Evolutionary conservation across 1,139 yeast species (phyloP).

Genomic region (Casaregolazyma suthepensis): DNA sequence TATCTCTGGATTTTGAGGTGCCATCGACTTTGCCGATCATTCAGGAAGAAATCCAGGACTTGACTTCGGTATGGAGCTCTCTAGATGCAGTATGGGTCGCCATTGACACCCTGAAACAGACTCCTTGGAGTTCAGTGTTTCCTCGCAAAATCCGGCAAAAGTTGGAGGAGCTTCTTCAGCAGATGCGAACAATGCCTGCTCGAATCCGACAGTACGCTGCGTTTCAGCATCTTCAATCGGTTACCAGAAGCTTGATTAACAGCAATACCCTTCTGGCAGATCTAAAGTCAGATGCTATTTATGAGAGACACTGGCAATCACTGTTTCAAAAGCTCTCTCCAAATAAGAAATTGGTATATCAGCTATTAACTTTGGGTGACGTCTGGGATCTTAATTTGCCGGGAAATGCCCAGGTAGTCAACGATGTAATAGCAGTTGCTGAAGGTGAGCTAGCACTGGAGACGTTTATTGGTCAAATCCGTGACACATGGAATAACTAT

Average conservation of each 20-base stretch:
- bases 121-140: conserved; percentile 48
- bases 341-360: conserved; percentile 20
- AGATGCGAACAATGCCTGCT: conserved; percentile 50
- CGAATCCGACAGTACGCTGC: conserved; percentile 65
- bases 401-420: conserved; percentile 43
- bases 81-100: conserved; percentile 52
- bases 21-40: conserved; percentile 32
- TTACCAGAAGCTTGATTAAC: conserved; percentile 40
- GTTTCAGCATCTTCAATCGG: conserved; percentile 51
- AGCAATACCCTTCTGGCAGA: conserved; percentile 41
- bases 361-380: conserved; percentile 45
- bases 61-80: conserved; percentile 61
- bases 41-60: conserved; percentile 50
- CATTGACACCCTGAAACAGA: conserved; percentile 40
- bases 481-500: conserved; percentile 34
- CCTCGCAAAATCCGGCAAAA: conserved; percentile 44
- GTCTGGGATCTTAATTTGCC: conserved; percentile 54
- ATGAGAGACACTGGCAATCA: conserved; percentile 64
- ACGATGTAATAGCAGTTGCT: conserved; percentile 55
- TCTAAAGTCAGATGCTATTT: conserved; percentile 53
- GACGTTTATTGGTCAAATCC: conserved; percentile 45
- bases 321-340: conserved; percentile 35
- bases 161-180: conserved; percentile 47
- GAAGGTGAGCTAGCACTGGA: conserved; percentile 67
- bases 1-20: conserved; percentile 38